phyloP scores from a whole-genome alignment of 2,329 filamentous ascomycete genomes.

The Lachnum nothofagi region DNA sequence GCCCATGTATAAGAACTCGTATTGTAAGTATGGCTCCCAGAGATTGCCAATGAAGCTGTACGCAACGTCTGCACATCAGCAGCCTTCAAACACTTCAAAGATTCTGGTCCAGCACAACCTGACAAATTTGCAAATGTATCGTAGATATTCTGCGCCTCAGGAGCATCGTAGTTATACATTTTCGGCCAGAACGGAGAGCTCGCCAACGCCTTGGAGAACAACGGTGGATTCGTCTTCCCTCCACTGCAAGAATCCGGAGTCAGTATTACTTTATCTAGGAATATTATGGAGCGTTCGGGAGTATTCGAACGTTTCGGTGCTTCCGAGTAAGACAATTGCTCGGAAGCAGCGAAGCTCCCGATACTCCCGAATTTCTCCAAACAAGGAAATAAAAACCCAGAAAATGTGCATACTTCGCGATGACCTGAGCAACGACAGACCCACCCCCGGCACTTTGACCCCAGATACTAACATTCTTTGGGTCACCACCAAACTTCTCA shows the following conservation, averaged over 20 bases:
- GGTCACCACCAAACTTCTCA: slow-evolving; percentile 54
- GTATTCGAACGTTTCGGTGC: too few species aligned
- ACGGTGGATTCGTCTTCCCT: slow-evolving; percentile 36
- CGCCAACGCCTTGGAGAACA: slow-evolving; percentile 49
- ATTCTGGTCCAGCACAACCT: slow-evolving; percentile 40
- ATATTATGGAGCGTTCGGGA: too few species aligned
- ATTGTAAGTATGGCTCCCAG: slow-evolving; percentile 46
- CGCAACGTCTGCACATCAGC: slow-evolving; percentile 49
- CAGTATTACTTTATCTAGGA: too few species aligned
- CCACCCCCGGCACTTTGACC: slow-evolving; percentile 55
- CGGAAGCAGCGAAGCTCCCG: too few species aligned
- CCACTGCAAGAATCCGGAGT: too few species aligned
- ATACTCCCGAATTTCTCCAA: too few species aligned
- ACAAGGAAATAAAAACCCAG: too few species aligned
- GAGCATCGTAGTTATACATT: slow-evolving; percentile 47
- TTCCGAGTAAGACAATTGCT: too few species aligned
- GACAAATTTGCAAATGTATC: slow-evolving; percentile 40
- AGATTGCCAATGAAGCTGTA: slow-evolving; percentile 46
- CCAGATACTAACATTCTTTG: slow-evolving; percentile 53
- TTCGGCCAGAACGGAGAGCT: slow-evolving; percentile 50
- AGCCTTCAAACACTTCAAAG: slow-evolving; percentile 50
- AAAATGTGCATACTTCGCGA: too few species aligned
- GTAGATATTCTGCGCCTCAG: slow-evolving; percentile 42
- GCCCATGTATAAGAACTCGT: slow-evolving; percentile 56
- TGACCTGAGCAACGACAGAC: slow-evolving; percentile 47